Conservation (phyloP, 2,329 filamentous ascomycete species). For the Arthrocladium fulminans region DNA sequence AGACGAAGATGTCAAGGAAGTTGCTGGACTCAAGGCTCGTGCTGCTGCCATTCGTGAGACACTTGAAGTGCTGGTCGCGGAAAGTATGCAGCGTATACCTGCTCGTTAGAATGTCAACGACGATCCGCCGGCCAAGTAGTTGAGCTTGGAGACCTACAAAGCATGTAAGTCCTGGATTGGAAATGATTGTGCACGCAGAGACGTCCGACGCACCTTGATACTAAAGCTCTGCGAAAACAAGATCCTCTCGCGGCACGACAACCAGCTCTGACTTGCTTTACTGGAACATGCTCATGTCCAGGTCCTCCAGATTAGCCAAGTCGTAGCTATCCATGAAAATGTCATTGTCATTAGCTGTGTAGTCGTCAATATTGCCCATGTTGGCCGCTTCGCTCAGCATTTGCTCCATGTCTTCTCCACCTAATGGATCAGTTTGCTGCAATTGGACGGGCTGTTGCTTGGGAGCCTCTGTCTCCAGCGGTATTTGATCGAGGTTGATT, state of each 20-base stretch:
- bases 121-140: too few relatives aligned
- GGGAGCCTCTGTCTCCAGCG: neutral
- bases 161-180: too few relatives aligned
- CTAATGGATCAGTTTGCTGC: slow-evolving; percentile 5
- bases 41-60: neutral
- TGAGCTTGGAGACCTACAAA: too few relatives aligned
- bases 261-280: too few relatives aligned
- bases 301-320: slow-evolving; percentile 18
- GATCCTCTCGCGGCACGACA: too few relatives aligned
- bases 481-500: slow-evolving; percentile 8
- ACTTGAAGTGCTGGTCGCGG: neutral
- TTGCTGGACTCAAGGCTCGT: neutral
- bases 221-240: too few relatives aligned
- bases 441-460: slow-evolving; percentile 23
- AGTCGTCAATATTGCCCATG: slow-evolving; percentile 16
- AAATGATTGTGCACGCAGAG: too few relatives aligned
- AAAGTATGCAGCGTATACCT: neutral
- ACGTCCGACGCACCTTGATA: too few relatives aligned
- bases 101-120: neutral
- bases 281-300: slow-evolving; percentile 23
- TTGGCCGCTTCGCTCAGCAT: slow-evolving; percentile 21
- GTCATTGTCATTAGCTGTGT: slow-evolving; percentile 14
- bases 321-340: slow-evolving; percentile 19
- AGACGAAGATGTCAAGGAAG: neutral
- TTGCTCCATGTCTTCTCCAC: slow-evolving; percentile 21